These are phyloP conservation scores for Tuber melanosporum DNA, from an alignment of 495 filamentous ascomycete species.

Conservation along the genomic window DNA sequence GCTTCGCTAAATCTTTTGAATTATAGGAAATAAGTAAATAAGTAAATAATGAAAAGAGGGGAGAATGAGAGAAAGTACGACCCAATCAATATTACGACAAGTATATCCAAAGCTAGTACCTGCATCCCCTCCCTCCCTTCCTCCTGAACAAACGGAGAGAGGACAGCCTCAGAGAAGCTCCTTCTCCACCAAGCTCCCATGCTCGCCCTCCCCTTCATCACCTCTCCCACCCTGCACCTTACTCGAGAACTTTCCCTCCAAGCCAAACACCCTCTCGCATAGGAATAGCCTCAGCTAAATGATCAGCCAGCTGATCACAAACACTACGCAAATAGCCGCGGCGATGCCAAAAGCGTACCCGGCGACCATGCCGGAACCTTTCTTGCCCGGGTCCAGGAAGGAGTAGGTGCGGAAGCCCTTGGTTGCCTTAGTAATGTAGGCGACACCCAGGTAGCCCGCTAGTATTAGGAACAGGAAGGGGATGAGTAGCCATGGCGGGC, in stretches of 20 bases:
- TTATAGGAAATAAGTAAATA: neutral
- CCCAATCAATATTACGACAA: neutral
- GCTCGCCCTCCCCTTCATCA: neutral
- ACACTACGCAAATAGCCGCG: constrained; percentile 57
- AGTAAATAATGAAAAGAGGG: neutral
- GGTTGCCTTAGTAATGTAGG: constrained; percentile 63
- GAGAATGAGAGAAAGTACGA: neutral
- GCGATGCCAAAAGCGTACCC: constrained; percentile 60
- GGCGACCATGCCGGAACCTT: constrained; percentile 46
- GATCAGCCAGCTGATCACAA: constrained; percentile 51
- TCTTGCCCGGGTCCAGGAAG: constrained; percentile 58
- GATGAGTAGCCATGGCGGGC: constrained; percentile 55
- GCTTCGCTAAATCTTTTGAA: neutral
- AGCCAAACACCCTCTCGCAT: constrained; percentile 32
- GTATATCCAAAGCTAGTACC: neutral
- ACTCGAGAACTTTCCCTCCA: constrained; percentile 31
- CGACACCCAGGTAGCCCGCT: constrained; percentile 63
- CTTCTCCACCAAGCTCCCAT: neutral
- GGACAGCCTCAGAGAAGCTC: constrained; percentile 11
- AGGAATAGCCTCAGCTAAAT: constrained; percentile 51
- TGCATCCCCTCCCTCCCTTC: neutral
- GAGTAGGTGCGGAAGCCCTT: constrained; percentile 67
- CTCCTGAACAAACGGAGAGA: constrained; percentile 6
- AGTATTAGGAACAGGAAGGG: constrained; percentile 56
- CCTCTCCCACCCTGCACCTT: neutral